Percentiles rank a stretch among this genome's conserved stretches.
These are phyloP conservation scores for Bremia lactucae DNA, from an alignment of 352 stramenopile species.

Conservation along the genomic window DNA sequence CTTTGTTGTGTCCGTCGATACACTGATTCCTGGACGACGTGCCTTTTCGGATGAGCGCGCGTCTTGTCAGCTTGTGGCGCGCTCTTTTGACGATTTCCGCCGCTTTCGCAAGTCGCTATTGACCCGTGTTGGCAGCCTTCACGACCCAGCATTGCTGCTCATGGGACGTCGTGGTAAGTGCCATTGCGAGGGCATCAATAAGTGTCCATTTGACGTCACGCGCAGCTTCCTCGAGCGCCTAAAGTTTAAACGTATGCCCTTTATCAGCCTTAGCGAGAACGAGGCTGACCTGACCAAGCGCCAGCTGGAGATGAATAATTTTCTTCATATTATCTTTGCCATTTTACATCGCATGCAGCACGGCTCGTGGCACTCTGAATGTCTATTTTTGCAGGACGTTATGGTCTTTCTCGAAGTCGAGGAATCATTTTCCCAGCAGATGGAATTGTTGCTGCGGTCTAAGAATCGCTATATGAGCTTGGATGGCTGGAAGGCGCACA, in stretches of 20 bases:
- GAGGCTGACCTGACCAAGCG: conserved; percentile 43
- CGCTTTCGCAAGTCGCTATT: conserved; percentile 69
- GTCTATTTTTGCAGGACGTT: conserved; percentile 72
- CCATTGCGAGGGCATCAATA: conserved; percentile 36
- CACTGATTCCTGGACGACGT: conserved; percentile 42
- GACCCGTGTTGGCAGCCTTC: conserved; percentile 36
- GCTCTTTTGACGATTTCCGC: conserved; percentile 71
- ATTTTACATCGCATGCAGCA: conserved; percentile 72
- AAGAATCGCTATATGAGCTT: conserved; percentile 64
- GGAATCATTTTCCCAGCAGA: conserved; percentile 56
- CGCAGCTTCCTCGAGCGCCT: conserved; percentile 61
- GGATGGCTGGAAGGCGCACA: conserved; percentile 69
- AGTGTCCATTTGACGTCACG: conserved; percentile 64
- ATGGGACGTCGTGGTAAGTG: conserved; percentile 37
- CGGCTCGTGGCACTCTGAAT: conserved; percentile 52
- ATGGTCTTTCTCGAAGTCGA: conserved; percentile 71
- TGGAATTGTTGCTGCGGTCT: conserved; percentile 49
- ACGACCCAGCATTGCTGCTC: conserved; percentile 27
- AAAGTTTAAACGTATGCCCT: conserved; percentile 65
- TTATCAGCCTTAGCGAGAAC: conserved; percentile 39
- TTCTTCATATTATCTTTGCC: conserved; percentile 68
- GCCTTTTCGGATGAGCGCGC: conserved; percentile 51
- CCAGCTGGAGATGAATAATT: conserved; percentile 76
- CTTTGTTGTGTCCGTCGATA: conserved; percentile 72
- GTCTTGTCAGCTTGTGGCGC: conserved; percentile 57